A percentile compares a stretch with the other conserved stretches of the same genome.
These are phyloP conservation scores for Taiozyma sp. DNA, from an alignment of 1,139 yeast species.

Conservation along the genomic window DNA sequence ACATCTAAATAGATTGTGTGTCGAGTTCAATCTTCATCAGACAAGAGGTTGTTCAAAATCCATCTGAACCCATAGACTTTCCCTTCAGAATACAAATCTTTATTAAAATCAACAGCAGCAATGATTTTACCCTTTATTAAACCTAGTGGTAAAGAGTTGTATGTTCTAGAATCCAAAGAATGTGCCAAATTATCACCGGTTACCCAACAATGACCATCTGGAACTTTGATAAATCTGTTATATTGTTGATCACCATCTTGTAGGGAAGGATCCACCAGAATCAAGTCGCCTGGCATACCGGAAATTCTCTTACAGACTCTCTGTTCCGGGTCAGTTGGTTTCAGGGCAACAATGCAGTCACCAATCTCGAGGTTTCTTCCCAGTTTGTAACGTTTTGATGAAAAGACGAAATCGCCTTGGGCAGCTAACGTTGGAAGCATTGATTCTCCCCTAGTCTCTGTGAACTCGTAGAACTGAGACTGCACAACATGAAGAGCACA, in stretches of 20 bases:
- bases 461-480: slow-evolving; percentile 65
- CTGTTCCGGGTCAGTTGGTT: slow-evolving; percentile 86
- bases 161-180: slow-evolving; percentile 87
- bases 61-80: slow-evolving; percentile 51
- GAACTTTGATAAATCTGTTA: slow-evolving; percentile 61
- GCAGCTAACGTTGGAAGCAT: slow-evolving; percentile 89
- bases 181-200: slow-evolving; percentile 91
- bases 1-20: background rate
- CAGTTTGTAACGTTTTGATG: slow-evolving; percentile 51
- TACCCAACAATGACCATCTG: slow-evolving; percentile 94
- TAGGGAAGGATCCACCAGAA: slow-evolving; percentile 75
- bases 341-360: slow-evolving; percentile 81
- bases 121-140: slow-evolving; percentile 82
- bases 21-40: slow-evolving; percentile 18
- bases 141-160: slow-evolving; percentile 85
- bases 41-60: slow-evolving; percentile 40
- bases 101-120: slow-evolving; percentile 47
- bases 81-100: slow-evolving; percentile 30
- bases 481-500: slow-evolving; percentile 67
- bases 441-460: slow-evolving; percentile 88
- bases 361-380: slow-evolving; percentile 62
- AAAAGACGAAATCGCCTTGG: slow-evolving; percentile 75
- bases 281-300: slow-evolving; percentile 93
- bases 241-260: slow-evolving; percentile 26
- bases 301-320: slow-evolving; percentile 89